phyloP scores from a whole-genome alignment of 495 filamentous ascomycete genomes.

The Penicillium cataractarum region DNA sequence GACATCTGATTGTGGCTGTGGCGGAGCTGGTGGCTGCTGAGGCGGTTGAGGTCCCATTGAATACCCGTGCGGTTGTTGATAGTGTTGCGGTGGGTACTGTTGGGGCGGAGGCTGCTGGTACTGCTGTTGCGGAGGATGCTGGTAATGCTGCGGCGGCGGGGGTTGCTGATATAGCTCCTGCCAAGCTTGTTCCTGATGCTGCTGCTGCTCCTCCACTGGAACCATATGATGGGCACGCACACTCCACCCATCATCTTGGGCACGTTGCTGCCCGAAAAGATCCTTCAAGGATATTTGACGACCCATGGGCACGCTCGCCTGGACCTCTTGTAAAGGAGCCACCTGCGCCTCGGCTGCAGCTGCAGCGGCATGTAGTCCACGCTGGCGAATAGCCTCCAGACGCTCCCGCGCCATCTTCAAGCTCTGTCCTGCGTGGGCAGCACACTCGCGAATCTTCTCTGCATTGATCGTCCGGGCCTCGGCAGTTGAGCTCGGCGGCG shows the following conservation, averaged over 20 bases:
- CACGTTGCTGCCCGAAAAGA: slow-evolving; percentile 58
- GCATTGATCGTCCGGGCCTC: slow-evolving; percentile 54
- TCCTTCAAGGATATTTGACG: slow-evolving; percentile 58
- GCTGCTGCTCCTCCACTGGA: slow-evolving; percentile 14
- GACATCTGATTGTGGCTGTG: slow-evolving; percentile 36
- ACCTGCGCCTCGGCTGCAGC: slow-evolving; percentile 33
- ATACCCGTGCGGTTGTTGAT: slow-evolving; percentile 16
- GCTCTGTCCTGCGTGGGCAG: slow-evolving; percentile 51
- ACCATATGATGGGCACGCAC: slow-evolving; percentile 45
- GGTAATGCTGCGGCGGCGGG: slow-evolving; percentile 10
- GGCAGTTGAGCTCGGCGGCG: slow-evolving; percentile 55
- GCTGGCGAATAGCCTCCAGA: slow-evolving; percentile 43
- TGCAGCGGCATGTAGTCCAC: slow-evolving; percentile 42
- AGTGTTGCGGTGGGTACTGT: slow-evolving; percentile 5
- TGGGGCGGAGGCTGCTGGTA: slow-evolving; percentile 13
- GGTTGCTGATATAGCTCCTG: slow-evolving; percentile 15
- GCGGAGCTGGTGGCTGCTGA: slow-evolving; percentile 20
- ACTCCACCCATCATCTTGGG: slow-evolving; percentile 55
- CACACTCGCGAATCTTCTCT: slow-evolving; percentile 58
- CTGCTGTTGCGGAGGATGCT: slow-evolving; percentile 9
- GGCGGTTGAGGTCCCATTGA: slow-evolving; percentile 24
- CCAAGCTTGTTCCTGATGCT: slow-evolving; percentile 7
- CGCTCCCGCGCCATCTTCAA: slow-evolving; percentile 47
- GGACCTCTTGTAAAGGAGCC: slow-evolving; percentile 37
- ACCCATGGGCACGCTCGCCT: slow-evolving; percentile 51